Conservation (phyloP, 2,329 filamentous ascomycete species). For the Colletotrichum sp. region DNA sequence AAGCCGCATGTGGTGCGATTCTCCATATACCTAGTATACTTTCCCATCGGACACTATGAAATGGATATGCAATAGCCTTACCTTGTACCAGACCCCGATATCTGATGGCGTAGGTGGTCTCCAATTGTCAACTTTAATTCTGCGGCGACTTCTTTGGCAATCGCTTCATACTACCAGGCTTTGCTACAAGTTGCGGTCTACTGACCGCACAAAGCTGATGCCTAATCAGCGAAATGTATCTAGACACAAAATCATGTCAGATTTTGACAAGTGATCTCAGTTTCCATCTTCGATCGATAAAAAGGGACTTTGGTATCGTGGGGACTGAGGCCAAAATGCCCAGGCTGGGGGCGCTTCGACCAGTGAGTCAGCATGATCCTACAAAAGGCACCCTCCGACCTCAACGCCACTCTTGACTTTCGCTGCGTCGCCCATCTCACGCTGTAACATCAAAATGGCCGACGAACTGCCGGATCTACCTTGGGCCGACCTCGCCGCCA, state of each 20-base stretch:
- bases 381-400: neutral
- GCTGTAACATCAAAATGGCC: slow-evolving; percentile 1
- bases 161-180: neutral
- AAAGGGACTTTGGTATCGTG: neutral
- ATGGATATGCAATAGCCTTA: neutral
- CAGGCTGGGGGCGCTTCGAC: neutral
- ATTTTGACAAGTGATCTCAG: rapidly evolving
- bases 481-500: slow-evolving; percentile 8
- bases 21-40: neutral
- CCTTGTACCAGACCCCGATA: rapidly evolving
- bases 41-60: neutral
- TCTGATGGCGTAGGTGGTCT: rapidly evolving
- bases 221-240: neutral
- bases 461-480: slow-evolving; percentile 24
- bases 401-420: neutral
- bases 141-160: neutral
- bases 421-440: neutral
- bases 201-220: neutral
- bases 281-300: rapidly evolving
- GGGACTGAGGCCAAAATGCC: neutral
- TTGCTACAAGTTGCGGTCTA: neutral
- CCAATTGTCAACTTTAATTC: neutral
- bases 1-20: neutral
- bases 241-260: rapidly evolving
- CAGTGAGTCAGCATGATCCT: neutral